phyloP scores from a whole-genome alignment of 2,329 filamentous ascomycete genomes.

The Pyrenochaeta sp. region DNA sequence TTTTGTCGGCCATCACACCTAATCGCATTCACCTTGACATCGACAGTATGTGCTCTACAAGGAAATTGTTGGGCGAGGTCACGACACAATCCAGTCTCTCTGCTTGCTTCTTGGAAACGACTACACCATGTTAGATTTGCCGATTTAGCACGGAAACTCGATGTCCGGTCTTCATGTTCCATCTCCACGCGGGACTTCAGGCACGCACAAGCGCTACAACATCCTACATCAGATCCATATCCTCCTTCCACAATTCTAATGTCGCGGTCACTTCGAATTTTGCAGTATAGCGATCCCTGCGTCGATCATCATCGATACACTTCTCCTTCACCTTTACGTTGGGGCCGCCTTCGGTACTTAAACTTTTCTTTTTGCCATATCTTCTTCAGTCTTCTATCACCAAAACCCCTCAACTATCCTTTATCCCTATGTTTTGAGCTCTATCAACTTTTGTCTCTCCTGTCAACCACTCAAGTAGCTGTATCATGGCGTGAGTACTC shows the following conservation, averaged over 20 bases:
- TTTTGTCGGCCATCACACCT: no score
- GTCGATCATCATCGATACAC: not conserved
- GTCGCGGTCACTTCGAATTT: conserved; percentile 3
- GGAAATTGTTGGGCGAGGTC: no score
- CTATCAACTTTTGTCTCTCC: not conserved
- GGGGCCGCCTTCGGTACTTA: not conserved
- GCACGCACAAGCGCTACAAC: no score
- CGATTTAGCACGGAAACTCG: no score
- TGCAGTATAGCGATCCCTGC: not conserved
- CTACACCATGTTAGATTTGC: no score
- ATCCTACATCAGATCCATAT: not conserved
- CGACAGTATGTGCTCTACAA: no score
- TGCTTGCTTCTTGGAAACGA: no score
- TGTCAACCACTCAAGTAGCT: not conserved
- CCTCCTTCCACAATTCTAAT: not conserved
- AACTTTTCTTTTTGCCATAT: not conserved
- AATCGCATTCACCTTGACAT: no score
- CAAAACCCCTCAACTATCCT: not conserved
- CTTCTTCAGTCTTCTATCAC: not conserved
- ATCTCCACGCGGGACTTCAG: no score
- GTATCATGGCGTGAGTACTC: conserved; percentile 15
- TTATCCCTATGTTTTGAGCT: not conserved
- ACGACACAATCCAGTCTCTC: no score
- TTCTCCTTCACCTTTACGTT: conserved; percentile 9
- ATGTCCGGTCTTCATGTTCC: no score